Base-by-base conservation (phyloP, 1,284 basidiomycete genomes). In the Pisolithus thermaeus region DNA sequence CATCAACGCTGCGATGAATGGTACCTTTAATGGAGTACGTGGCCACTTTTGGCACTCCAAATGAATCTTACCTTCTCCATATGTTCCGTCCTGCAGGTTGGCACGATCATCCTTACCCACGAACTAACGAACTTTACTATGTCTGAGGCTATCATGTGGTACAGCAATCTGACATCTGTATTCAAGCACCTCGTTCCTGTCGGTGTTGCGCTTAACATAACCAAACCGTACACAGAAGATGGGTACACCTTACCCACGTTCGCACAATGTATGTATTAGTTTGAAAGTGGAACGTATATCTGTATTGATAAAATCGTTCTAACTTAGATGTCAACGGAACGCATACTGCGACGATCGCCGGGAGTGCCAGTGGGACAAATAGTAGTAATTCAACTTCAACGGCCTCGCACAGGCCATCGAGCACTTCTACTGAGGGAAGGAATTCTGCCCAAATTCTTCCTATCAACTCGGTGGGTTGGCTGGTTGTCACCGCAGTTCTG, bases 141-240 rank as follows among this genome's bases (percentile, higher is more conserved):
- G 63, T 50, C 49, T 37, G 52, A 55, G 36, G 63, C 63, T 12
- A 50, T 65, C 16, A 55, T 61, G 16, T 58, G 52, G 42, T 63
- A 63, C 46, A 54, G 56, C 1, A 37, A 52, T 42, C 47, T 78
- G 20, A 68, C 68, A 54, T 53, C 58, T 3, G 66, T 64, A 0
- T 78, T 78, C 55, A 56, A 75, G 71, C 50, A 72, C 51, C 62
- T 78, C 16, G 71, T 76, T 4, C 75, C 76, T 23, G 58, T 77
- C 11, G 70, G 67, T 9, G 70, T 73, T 5, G 72, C 72, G 0
- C 41, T 71, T 42, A 77, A 77, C 58, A 20, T 20, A 20, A 66
- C 74, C 2, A 69, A 71, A 18, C 74, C 73, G 2, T 76, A 76
- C 55, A 61, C 67, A 4, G 75, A 77, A 55, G 55, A 57, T 3